Base-by-base conservation (phyloP, 2,329 filamentous ascomycete genomes). In the Hypoxylon sp. region DNA sequence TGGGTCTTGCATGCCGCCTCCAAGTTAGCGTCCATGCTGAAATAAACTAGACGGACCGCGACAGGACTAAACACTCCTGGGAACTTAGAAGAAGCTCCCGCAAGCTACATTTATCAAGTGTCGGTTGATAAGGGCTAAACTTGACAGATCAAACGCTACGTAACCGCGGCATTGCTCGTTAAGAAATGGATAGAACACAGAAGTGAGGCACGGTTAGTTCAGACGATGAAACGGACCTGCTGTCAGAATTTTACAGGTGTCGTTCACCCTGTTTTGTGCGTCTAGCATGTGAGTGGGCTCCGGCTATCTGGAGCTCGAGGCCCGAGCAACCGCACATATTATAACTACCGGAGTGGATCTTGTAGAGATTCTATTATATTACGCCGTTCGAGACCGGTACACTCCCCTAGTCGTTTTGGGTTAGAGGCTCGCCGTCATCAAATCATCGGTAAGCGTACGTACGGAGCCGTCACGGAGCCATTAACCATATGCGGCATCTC, bases 341-440 rank as follows among this genome's bases (percentile, higher is more conserved):
- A 30, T 57, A 68, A 68, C 57, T 65, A 65, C 61, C 61, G 58
- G 40, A 53, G 42, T 54, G 57, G 54, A 52, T 32, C 20, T 26
- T 9, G 24, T 62, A 48, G 40, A 32, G 38, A 24, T 5, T 33
- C 36, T 12, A 48, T 56, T 49, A 42, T 46, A 68, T 65, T 58
- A 57, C 65, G 33, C 58, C 54, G 62, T 36, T 36, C 16, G 30
- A 14, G 45, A 45, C 62, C 58, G 54, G 55, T 11, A n/a, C 14
- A 26, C 20, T 14, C 14, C 16, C 12, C 14, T 59, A 55, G 0
- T 58, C 54, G 12, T 16, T 38, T 61, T 53, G 18, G 46, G 54
- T 42, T 57, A 56, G 42, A 30, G 8, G 50, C 30, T 26, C 9
- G 12, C 18, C 9, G 14, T 7, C n/a, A 48, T 30, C 55, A 44